Percentiles rank a stretch among this genome's conserved stretches.
Conservation (phyloP, 2,329 filamentous ascomycete genomes). For the Penicillium frequentans region DNA sequence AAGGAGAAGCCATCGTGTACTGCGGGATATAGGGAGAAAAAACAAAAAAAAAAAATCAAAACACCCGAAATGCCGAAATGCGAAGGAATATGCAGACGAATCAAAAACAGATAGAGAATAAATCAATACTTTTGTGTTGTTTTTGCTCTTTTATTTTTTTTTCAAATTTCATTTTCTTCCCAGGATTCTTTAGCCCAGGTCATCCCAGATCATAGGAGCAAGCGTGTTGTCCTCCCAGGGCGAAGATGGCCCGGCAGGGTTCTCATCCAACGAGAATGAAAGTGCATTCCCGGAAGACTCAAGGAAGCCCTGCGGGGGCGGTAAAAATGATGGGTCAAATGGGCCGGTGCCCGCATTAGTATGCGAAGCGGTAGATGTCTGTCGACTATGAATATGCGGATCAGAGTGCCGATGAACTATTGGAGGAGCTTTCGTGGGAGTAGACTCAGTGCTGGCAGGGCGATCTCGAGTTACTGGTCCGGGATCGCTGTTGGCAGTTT, state of each 20-base stretch:
- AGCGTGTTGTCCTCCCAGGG: conserved; percentile 42
- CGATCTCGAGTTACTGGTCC: conserved; percentile 5
- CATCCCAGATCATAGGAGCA: conserved; percentile 43
- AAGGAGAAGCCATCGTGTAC: conserved; percentile 24
- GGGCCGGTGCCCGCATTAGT: conserved; percentile 16
- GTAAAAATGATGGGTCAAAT: conserved; percentile 33
- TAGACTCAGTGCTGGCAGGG: conserved; percentile 11
- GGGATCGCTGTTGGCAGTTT: not conserved
- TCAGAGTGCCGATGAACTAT: conserved; percentile 3
- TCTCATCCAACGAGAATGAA: conserved; percentile 36
- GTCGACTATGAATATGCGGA: conserved; percentile 19
- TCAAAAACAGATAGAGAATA: not conserved
- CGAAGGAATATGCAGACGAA: not conserved
- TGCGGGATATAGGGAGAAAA: conserved; percentile 25
- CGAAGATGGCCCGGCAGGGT: conserved; percentile 15
- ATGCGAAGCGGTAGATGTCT: conserved; percentile 11
- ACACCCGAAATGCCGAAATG: conserved; percentile 6
- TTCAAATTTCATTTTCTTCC: not conserved
- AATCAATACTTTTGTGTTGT: not conserved
- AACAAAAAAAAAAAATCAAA: not conserved
- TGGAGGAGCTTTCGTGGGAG: conserved; percentile 10
- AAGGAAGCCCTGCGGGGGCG: conserved; percentile 30
- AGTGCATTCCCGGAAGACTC: conserved; percentile 26
- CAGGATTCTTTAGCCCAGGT: conserved; percentile 18
- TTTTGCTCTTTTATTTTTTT: not conserved